Conservation (phyloP, 441 rosid species). For the Erodium moschatum region DNA sequence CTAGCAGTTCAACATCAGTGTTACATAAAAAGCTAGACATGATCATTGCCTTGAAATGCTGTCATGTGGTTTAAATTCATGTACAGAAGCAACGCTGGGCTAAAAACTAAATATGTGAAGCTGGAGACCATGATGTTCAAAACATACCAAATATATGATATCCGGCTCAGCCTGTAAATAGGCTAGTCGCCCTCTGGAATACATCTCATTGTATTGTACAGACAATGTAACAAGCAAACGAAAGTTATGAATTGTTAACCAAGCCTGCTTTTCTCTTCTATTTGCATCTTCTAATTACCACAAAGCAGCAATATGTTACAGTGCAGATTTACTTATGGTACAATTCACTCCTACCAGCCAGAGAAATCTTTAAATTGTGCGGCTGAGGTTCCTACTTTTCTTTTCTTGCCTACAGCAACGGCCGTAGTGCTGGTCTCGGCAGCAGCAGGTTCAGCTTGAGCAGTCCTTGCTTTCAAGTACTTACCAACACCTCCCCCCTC, state of each 20-base stretch:
- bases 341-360: slow-evolving; percentile 45
- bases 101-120: neutral
- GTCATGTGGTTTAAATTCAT: neutral
- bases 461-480: slow-evolving; percentile 65
- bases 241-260: slow-evolving; percentile 1
- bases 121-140: neutral
- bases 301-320: slow-evolving; percentile 17
- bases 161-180: too few relatives aligned
- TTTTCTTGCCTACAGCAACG: slow-evolving; percentile 43
- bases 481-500: slow-evolving; percentile 66
- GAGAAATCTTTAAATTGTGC: slow-evolving; percentile 72
- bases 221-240: slow-evolving; percentile 10
- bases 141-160: neutral
- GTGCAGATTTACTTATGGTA: slow-evolving; percentile 4
- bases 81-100: neutral
- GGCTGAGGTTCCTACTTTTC: slow-evolving; percentile 42
- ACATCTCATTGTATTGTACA: slow-evolving; percentile 13
- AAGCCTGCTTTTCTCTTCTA: slow-evolving; percentile 4
- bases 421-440: slow-evolving; percentile 30
- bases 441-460: slow-evolving; percentile 31
- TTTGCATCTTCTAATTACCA: slow-evolving; percentile 12
- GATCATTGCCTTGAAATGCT: neutral
- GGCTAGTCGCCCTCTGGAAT: neutral
- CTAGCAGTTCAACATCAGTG: too few relatives aligned
- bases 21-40: neutral